Evolutionary conservation across 352 stramenopile genomes (phyloP).

Genomic region (Paralagenidium karlingii): DNA sequence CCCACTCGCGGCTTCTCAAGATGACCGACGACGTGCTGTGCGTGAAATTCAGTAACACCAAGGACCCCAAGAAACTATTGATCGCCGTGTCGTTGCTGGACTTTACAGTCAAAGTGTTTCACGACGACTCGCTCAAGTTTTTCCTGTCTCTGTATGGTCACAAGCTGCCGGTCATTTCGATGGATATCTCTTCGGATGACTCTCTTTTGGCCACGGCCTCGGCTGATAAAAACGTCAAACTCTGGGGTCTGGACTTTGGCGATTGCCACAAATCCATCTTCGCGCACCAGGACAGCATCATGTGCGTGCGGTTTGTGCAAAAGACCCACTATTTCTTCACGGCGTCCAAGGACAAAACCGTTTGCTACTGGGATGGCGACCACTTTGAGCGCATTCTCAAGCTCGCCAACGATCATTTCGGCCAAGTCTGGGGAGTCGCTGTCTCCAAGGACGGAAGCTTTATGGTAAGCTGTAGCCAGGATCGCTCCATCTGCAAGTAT

Average conservation of each 20-base stretch:
- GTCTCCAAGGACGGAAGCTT: constrained; percentile 91
- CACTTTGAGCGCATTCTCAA: constrained; percentile 91
- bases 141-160: constrained; percentile 98
- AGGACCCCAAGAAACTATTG: constrained; percentile 80
- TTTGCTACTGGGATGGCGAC: constrained; percentile 98
- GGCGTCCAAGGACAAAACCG: constrained; percentile 94
- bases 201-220: constrained; percentile 94
- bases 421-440: constrained; percentile 77
- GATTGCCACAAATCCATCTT: constrained; percentile 99
- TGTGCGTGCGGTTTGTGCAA: constrained; percentile 90
- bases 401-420: constrained; percentile 63
- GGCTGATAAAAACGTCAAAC: constrained; percentile 99
- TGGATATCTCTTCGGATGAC: constrained; percentile 97
- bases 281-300: constrained; percentile 97
- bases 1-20: constrained; percentile 94
- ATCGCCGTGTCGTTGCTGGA: constrained; percentile 89
- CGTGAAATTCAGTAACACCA: constrained; percentile 91
- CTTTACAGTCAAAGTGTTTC: constrained; percentile 99
- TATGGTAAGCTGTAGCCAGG: constrained; percentile 92
- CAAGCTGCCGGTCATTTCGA: constrained; percentile 95
- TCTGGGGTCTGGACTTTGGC: constrained; percentile 99
- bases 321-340: constrained; percentile 99
- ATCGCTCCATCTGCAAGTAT: constrained; percentile 96
- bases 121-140: constrained; percentile 99
- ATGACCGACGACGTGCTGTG: constrained; percentile 98